Conservation (phyloP, 805 yeast genomes). For the Ogataea corticis region DNA sequence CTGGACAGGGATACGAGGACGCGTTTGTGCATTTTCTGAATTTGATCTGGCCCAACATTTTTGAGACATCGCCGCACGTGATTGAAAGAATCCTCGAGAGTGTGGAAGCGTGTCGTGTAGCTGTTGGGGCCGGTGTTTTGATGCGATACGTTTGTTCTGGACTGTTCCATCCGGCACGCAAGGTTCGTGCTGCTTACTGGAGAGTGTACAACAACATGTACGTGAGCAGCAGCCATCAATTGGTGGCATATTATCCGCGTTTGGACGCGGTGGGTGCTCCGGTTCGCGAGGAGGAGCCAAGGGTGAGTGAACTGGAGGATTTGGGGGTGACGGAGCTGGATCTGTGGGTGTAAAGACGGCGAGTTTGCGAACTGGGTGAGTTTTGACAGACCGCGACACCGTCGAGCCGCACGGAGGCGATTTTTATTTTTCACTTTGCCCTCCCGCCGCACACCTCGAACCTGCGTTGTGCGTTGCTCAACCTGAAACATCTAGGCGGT, state of each 20-base stretch:
- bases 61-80: slow-evolving; percentile 95
- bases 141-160: slow-evolving; percentile 85
- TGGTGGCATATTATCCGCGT: slow-evolving; percentile 82
- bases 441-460: too few species aligned
- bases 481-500: slow-evolving; percentile 24
- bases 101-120: slow-evolving; percentile 67
- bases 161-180: slow-evolving; percentile 87
- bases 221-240: slow-evolving; percentile 66
- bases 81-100: slow-evolving; percentile 80
- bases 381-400: too few species aligned
- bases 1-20: slow-evolving; percentile 75
- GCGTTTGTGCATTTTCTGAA: slow-evolving; percentile 83
- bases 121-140: slow-evolving; percentile 74
- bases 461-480: neutral
- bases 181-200: slow-evolving; percentile 87
- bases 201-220: slow-evolving; percentile 74
- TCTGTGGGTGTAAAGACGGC: slow-evolving; percentile 34
- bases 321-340: slow-evolving; percentile 33
- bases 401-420: slow-evolving; percentile 4
- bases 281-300: slow-evolving; percentile 15
- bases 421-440: neutral
- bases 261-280: slow-evolving; percentile 37
- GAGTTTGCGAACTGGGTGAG: too few species aligned
- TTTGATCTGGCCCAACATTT: slow-evolving; percentile 81
- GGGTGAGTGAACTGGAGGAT: slow-evolving; percentile 18